Conservation (phyloP, 495 filamentous ascomycete species). For the Cairneyella variabilis region DNA sequence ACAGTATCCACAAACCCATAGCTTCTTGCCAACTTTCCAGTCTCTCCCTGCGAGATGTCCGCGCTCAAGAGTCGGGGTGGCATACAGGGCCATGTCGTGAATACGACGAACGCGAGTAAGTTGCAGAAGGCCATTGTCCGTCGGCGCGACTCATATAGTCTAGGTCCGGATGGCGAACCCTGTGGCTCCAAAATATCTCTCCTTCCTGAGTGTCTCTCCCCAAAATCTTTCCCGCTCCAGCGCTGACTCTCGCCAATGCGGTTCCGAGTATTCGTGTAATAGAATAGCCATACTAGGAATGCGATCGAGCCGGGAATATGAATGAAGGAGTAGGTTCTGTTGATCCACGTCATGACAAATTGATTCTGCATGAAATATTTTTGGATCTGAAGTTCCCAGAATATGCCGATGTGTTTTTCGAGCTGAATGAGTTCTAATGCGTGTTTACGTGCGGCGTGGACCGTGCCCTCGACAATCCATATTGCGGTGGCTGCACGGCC, state of each 20-base stretch:
- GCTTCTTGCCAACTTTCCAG: conserved; percentile 44
- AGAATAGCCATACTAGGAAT: conserved; percentile 64
- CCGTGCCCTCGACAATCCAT: conserved; percentile 53
- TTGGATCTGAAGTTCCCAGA: conserved; percentile 54
- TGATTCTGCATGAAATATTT: conserved; percentile 45
- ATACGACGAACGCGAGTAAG: conserved; percentile 71
- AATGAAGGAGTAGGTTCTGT: conserved; percentile 74
- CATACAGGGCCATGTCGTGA: conserved; percentile 79
- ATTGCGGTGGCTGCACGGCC: conserved; percentile 60
- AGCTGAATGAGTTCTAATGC: conserved; percentile 52
- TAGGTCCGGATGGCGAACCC: conserved; percentile 31
- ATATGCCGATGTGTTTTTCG: conserved; percentile 51
- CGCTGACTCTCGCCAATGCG: conserved; percentile 29
- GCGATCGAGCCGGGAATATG: conserved; percentile 77
- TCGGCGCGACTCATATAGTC: conserved; percentile 55
- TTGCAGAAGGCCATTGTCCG: conserved; percentile 73
- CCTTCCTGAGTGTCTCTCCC: too few species aligned
- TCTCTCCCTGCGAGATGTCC: conserved; percentile 35
- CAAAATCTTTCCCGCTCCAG: conserved; percentile 32
- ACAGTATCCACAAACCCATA: conserved; percentile 72
- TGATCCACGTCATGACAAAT: conserved; percentile 46
- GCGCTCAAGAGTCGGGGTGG: conserved; percentile 67
- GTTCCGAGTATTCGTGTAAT: conserved; percentile 56
- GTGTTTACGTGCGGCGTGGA: conserved; percentile 53
- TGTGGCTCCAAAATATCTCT: too few species aligned